Evolutionary conservation across 2,329 filamentous ascomycete species (phyloP), one percentile per base, ranked within the genome.

Genomic region (Colletotrichum limetticola): DNA sequence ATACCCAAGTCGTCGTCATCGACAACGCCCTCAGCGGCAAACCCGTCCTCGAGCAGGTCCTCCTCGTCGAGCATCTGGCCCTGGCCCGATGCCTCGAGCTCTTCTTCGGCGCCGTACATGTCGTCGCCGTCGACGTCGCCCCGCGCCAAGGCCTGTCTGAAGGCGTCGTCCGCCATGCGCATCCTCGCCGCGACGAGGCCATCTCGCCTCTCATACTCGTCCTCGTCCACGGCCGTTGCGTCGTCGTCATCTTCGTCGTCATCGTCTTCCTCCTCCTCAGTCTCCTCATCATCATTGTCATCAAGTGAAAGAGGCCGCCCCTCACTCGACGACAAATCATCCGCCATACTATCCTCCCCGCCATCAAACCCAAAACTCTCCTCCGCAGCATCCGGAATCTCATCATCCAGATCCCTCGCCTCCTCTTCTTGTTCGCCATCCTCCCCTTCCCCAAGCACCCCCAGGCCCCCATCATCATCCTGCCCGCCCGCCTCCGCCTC

Each of bases 311-410:
- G 28, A 64, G 66, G 52, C 37, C 62, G n/a, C 71, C 68, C 42
- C 5, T 70, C 59, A 55, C 62, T 28, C 19, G 66, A 56, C 60
- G 68, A 16, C 1, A 84, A 82, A 1, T 83, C 84, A 1, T 82
- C 83, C 26, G 61, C 61, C 46, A 55, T 37, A n/a, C 61, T 64
- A 3, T 87, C 82, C 4, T 83, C 83, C 64, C 56, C 71, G 6
- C 71, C 71, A 6, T 73, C 71, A 30, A 73, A 90, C 84, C 5
- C 85, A 86, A 80, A 89, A 89, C 26, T 86, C 87, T 8, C 80
- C 46, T 90, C 90, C 37, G 14, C 37, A 3, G 88, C 92, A 78
- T 94, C 91, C 1, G 93, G 93, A 22, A 94, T 91, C 63, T 94
- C 92, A 73, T 93, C 92, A 76, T 95, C 93, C 67, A 94, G 82